These are phyloP conservation scores for Neurospora sp. DNA, from an alignment of 495 filamentous ascomycete genomes.

Conservation along the genomic window DNA sequence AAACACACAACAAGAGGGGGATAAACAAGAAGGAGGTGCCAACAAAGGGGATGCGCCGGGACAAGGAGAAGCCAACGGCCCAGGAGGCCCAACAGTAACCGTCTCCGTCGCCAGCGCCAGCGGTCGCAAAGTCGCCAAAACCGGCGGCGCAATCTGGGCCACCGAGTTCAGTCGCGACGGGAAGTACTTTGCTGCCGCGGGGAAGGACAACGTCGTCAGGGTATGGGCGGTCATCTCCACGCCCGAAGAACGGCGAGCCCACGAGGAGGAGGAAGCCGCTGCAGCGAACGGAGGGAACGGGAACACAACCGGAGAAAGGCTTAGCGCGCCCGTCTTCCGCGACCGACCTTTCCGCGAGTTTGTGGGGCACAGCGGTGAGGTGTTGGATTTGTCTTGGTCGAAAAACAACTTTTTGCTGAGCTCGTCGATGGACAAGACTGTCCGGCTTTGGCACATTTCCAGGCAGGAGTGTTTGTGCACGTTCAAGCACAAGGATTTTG, in stretches of 20 bases:
- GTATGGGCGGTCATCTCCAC: slow-evolving; percentile 86
- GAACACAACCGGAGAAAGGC: slow-evolving; percentile 40
- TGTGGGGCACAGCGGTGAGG: slow-evolving; percentile 72
- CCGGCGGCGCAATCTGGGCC: slow-evolving; percentile 70
- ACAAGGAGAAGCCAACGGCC: neutral
- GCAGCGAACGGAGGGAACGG: slow-evolving; percentile 10
- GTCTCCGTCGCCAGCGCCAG: slow-evolving; percentile 30
- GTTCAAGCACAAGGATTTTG: slow-evolving; percentile 95
- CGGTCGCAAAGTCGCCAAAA: slow-evolving; percentile 19
- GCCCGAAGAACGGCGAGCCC: slow-evolving; percentile 60
- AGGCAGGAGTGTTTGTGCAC: slow-evolving; percentile 81
- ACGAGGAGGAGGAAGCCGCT: slow-evolving; percentile 61
- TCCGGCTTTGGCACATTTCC: slow-evolving; percentile 86
- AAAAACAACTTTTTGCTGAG: slow-evolving; percentile 98
- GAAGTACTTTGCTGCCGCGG: slow-evolving; percentile 78
- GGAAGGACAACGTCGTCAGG: slow-evolving; percentile 75
- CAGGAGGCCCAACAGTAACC: slow-evolving; percentile 22
- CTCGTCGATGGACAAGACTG: slow-evolving; percentile 97
- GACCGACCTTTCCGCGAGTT: slow-evolving; percentile 68
- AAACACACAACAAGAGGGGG: neutral
- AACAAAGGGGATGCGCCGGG: neutral
- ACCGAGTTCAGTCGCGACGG: slow-evolving; percentile 90
- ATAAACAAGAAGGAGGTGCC: neutral
- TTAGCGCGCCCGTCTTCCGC: slow-evolving; percentile 90
- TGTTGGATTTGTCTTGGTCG: slow-evolving; percentile 93